Evolutionary conservation across 2,329 filamentous ascomycete species (phyloP).

Genomic region (Graphium sp.): DNA sequence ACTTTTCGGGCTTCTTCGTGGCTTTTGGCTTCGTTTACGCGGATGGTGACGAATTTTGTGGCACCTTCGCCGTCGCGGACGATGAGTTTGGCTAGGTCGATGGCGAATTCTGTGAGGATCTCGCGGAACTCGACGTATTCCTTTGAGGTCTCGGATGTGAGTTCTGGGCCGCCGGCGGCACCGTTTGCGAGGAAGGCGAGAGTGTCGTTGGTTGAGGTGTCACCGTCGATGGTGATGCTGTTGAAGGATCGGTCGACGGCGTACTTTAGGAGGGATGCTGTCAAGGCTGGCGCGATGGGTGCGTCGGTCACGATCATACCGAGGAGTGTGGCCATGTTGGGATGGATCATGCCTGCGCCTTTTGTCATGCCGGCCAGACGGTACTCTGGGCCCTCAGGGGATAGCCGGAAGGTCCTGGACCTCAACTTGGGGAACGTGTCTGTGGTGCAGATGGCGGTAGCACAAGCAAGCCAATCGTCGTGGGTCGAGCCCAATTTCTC

Average conservation of each 20-base stretch:
- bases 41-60: constrained; percentile 93
- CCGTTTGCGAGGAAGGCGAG: constrained; percentile 91
- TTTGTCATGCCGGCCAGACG: constrained; percentile 90
- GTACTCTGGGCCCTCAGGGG: constrained; percentile 62
- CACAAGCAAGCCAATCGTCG: constrained; percentile 72
- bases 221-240: constrained; percentile 90
- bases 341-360: constrained; percentile 97
- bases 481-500: constrained; percentile 57
- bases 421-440: constrained; percentile 96
- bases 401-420: constrained; percentile 69
- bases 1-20: constrained; percentile 60
- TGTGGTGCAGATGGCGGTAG: constrained; percentile 90
- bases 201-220: constrained; percentile 96
- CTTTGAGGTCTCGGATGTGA: constrained; percentile 31
- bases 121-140: constrained; percentile 58
- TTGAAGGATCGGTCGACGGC: constrained; percentile 84
- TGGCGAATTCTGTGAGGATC: constrained; percentile 61
- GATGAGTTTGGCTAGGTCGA: constrained; percentile 77
- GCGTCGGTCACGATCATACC: constrained; percentile 87
- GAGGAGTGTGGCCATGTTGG: constrained; percentile 94
- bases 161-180: constrained; percentile 57
- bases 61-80: constrained; percentile 94
- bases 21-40: constrained; percentile 55
- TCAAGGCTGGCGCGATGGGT: constrained; percentile 50
- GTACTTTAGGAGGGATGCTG: constrained; percentile 53